These are phyloP conservation scores for Hypoxylon sp. DNA, from an alignment of 2,329 filamentous ascomycete species.

Conservation along the genomic window DNA sequence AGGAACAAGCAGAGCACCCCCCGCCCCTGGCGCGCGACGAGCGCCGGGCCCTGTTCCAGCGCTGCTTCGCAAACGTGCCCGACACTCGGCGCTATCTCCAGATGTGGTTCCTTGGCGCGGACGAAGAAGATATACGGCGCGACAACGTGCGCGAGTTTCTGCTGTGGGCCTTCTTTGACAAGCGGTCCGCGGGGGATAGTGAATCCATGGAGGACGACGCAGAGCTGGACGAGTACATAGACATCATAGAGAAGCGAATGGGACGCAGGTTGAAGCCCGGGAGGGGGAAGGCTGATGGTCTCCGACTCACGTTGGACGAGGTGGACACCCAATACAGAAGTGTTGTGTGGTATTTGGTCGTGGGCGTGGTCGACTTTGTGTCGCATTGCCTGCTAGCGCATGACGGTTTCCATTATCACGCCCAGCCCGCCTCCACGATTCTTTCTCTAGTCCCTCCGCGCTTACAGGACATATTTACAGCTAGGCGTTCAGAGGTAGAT, in stretches of 20 bases:
- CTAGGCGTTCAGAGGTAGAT: slow-evolving; percentile 60
- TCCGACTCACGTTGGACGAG: slow-evolving; percentile 75
- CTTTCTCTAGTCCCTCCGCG: slow-evolving; percentile 69
- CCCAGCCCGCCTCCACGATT: slow-evolving; percentile 54
- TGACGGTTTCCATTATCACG: slow-evolving; percentile 65
- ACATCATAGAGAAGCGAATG: slow-evolving; percentile 64
- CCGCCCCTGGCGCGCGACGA: slow-evolving; percentile 57
- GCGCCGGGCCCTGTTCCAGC: slow-evolving; percentile 66
- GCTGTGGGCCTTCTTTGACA: slow-evolving; percentile 75
- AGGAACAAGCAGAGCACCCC: slow-evolving; percentile 55
- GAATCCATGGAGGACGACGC: slow-evolving; percentile 51
- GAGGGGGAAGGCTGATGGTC: slow-evolving; percentile 64
- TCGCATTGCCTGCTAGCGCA: slow-evolving; percentile 60
- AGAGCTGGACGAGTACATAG: slow-evolving; percentile 62
- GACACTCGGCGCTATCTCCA: slow-evolving; percentile 68
- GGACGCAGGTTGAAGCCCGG: slow-evolving; percentile 65
- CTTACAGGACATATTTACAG: slow-evolving; percentile 60
- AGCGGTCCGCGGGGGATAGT: slow-evolving; percentile 41
- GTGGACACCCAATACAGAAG: slow-evolving; percentile 71
- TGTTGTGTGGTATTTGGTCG: slow-evolving; percentile 71
- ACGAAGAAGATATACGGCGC: slow-evolving; percentile 66
- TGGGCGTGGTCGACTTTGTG: slow-evolving; percentile 66
- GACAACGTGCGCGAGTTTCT: slow-evolving; percentile 77
- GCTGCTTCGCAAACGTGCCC: slow-evolving; percentile 66
- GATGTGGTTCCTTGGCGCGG: slow-evolving; percentile 74